Percentiles rank a stretch among this genome's conserved stretches.
Evolutionary conservation across 257 asterid species (phyloP).

Genomic region (Mentha longifolia): DNA sequence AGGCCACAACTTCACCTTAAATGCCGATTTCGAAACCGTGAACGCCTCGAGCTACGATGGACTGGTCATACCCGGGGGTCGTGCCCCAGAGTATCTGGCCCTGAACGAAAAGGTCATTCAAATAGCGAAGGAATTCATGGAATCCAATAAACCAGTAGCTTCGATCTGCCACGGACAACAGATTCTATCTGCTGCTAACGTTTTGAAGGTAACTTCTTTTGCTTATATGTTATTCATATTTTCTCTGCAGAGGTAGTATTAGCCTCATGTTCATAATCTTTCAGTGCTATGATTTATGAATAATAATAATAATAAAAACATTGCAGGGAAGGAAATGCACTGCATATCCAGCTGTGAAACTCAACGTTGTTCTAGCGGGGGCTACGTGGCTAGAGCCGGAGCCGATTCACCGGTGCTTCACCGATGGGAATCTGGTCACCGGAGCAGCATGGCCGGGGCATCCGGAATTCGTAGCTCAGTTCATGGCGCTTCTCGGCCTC

Average conservation of each 20-base stretch:
- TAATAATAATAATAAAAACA: neutral
- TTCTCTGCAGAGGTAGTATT: neutral
- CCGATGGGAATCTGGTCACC: constrained; percentile 91
- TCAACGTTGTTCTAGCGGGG: constrained; percentile 79
- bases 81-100: constrained; percentile 97
- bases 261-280: neutral
- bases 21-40: constrained; percentile 60
- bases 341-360: constrained; percentile 94
- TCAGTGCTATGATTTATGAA: neutral
- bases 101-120: constrained; percentile 63
- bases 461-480: constrained; percentile 86
- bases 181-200: constrained; percentile 94
- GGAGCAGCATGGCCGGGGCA: constrained; percentile 99
- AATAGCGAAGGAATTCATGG: constrained; percentile 78
- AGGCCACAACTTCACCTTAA: constrained; percentile 84
- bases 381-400: constrained; percentile 95
- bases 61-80: constrained; percentile 94
- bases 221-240: neutral
- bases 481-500: constrained; percentile 80
- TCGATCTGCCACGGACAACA: constrained; percentile 99
- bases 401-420: constrained; percentile 86
- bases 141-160: constrained; percentile 84
- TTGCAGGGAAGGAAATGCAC: constrained; percentile 90
- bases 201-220: constrained; percentile 65
- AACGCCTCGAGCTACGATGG: constrained; percentile 80